phyloP scores from a whole-genome alignment of 2,329 filamentous ascomycete species.

The Phaeophleospora eucalypticola region DNA sequence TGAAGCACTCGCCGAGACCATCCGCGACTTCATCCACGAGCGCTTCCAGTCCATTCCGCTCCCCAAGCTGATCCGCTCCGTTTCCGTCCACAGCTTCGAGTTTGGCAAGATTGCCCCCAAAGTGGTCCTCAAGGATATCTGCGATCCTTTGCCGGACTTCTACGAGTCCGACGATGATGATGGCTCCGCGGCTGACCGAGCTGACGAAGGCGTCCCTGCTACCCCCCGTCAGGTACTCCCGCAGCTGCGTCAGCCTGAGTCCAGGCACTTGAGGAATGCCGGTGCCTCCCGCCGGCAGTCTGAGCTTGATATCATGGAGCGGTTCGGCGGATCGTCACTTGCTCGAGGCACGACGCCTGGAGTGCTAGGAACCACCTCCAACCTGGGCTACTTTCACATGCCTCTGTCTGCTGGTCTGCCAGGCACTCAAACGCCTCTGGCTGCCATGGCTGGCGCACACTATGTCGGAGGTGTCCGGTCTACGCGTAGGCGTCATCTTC shows the following conservation, averaged over 20 bases:
- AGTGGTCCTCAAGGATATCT: conserved; percentile 93
- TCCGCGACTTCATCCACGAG: conserved; percentile 89
- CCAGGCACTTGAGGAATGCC: conserved; percentile 10
- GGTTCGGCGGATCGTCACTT: conserved; percentile 33
- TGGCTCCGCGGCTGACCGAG: conserved; percentile 42
- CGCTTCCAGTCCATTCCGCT: conserved; percentile 90
- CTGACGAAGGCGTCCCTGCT: conserved; percentile 17
- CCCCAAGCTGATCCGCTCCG: conserved; percentile 93
- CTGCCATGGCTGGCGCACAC: conserved; percentile 71
- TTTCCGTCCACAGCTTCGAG: conserved; percentile 89
- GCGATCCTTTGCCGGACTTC: conserved; percentile 91
- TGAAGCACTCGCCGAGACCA: conserved; percentile 73
- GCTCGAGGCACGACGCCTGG: conserved; percentile 52
- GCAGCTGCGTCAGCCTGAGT: conserved; percentile 7
- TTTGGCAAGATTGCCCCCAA: conserved; percentile 80
- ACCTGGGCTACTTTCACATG: conserved; percentile 77
- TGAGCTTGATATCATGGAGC: conserved; percentile 17
- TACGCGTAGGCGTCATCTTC: conserved; percentile 24
- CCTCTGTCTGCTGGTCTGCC: conserved; percentile 68
- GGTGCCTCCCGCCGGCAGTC: conserved; percentile 17
- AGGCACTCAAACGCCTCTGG: conserved; percentile 73
- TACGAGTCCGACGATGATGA: conserved; percentile 74
- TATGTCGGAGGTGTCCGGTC: conserved; percentile 45
- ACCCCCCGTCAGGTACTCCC: neutral
- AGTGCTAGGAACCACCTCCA: conserved; percentile 66